Evolutionary conservation across 2,329 filamentous ascomycete species (phyloP), one percentile per base, ranked within the genome.

Genomic region (Lasiodiplodia hormozganensis): DNA sequence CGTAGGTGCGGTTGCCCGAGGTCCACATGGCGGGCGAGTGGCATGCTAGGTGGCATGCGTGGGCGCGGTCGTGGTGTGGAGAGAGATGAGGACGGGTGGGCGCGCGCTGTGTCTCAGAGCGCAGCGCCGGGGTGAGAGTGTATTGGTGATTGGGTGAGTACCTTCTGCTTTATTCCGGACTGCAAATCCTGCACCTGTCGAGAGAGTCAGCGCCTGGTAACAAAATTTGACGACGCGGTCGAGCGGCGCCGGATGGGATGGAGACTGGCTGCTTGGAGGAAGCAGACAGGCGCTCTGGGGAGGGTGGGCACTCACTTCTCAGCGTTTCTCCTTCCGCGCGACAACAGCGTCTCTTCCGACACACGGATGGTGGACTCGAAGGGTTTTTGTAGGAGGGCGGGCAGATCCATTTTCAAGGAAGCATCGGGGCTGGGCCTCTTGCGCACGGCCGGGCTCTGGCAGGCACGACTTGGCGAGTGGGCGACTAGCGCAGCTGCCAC

Each of bases 161-260:
- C 75, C 75, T 77, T 71, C 25, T 49, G 60, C 60, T 49, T 64
- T 38, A 71, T 76, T 72, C 71, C 68, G 47, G 73, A 72, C 72
- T 73, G 73, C 73, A 66, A 70, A 72, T 76, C 74, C 77, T 76
- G 76, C 77, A 74, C 77, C 76, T 79, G 72, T n/a, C 43, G 56
- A 25, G 8, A 54, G 70, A 60, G 74, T 79, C 64, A 78, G 76
- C 71, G 71, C 69, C 43, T 56, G 31, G 49, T 47, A 51, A 67
- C 72, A 74, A 70, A 75, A 73, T 74, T 64, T 62, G 47, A 52
- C 14, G 40, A 47, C n/a, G 51, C 36, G 18, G 64, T 31, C 34
- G 34, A 34, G 62, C 47, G 70, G 73, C 71, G 67, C 72, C 68
- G 70, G 69, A 67, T 66, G 53, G 69, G 68, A 34, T 56, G 53